Evolutionary conservation across 2,329 filamentous ascomycete genomes (phyloP).

Genomic region (Fusarium acutatum): DNA sequence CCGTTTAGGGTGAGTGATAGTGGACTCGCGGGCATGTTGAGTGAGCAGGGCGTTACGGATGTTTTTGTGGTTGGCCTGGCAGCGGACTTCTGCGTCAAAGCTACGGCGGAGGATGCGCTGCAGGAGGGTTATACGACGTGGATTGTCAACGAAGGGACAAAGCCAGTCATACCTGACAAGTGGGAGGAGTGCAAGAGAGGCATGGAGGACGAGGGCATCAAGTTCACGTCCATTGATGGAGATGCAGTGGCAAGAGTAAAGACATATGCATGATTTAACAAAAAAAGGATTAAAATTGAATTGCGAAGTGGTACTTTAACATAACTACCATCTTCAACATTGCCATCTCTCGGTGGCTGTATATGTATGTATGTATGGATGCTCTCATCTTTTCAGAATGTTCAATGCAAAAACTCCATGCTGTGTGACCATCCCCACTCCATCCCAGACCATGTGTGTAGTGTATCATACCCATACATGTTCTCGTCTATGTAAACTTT

Average conservation of each 20-base stretch:
- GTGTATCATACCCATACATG: slow-evolving; percentile 27
- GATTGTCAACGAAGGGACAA: slow-evolving; percentile 81
- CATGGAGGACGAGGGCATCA: slow-evolving; percentile 67
- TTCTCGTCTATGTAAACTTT: slow-evolving; percentile 28
- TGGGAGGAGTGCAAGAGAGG: slow-evolving; percentile 66
- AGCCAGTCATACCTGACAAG: slow-evolving; percentile 69
- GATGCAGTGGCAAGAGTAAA: slow-evolving; percentile 37
- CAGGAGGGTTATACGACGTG: slow-evolving; percentile 79
- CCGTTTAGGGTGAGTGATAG: slow-evolving; percentile 74
- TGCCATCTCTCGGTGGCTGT: slow-evolving; percentile 25
- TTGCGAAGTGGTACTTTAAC: slow-evolving; percentile 26
- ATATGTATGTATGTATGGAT: slow-evolving; percentile 37
- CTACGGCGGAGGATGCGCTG: slow-evolving; percentile 80
- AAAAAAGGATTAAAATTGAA: slow-evolving; percentile 31
- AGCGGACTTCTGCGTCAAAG: slow-evolving; percentile 87
- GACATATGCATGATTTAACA: slow-evolving; percentile 3
- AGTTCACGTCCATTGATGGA: slow-evolving; percentile 59
- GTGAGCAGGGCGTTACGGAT: slow-evolving; percentile 69
- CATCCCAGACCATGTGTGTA: slow-evolving; percentile 22
- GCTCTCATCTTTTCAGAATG: slow-evolving; percentile 38
- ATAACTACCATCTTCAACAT: slow-evolving; percentile 20
- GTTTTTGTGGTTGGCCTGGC: slow-evolving; percentile 89
- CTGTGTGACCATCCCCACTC: slow-evolving; percentile 31
- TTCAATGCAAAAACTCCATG: slow-evolving; percentile 43
- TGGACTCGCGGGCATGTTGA: slow-evolving; percentile 68